Evolutionary conservation across 1,284 basidiomycete species (phyloP).

Genomic region (Rhodotorula sp.): DNA sequence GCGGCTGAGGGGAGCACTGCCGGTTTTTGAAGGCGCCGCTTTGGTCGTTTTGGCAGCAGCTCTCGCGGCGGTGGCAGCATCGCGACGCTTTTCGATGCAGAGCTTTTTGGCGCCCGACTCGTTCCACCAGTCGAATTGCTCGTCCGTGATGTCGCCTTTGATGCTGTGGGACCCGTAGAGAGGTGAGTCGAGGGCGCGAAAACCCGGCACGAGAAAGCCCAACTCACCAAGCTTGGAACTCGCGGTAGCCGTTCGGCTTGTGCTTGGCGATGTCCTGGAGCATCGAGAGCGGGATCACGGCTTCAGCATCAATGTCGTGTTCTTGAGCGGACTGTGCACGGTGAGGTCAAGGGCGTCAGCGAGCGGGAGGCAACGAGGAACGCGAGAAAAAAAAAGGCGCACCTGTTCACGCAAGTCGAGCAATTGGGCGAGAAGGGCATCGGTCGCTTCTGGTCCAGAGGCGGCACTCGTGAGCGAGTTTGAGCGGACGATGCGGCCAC

Average conservation of each 20-base stretch:
- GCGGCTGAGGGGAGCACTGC: too few relatives aligned
- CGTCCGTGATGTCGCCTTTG: constrained; percentile 8
- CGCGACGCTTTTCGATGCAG: constrained; percentile 10
- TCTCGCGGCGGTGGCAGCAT: neutral
- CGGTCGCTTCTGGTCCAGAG: neutral
- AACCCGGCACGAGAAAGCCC: neutral
- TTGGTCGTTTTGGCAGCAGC: neutral
- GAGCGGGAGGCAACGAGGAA: too few relatives aligned
- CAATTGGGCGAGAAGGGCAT: constrained; percentile 9
- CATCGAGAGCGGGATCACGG: constrained; percentile 19
- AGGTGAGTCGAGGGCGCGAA: neutral
- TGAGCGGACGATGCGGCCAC: constrained; percentile 11
- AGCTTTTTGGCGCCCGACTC: constrained; percentile 11
- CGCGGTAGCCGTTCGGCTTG: constrained; percentile 12
- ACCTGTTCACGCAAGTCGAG: constrained; percentile 20
- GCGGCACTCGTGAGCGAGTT: neutral
- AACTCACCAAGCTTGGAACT: constrained; percentile 18
- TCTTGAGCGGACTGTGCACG: constrained; percentile 2
- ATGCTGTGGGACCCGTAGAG: constrained; percentile 1
- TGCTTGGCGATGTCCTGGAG: constrained; percentile 23
- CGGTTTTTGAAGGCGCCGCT: too few relatives aligned
- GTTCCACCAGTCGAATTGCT: constrained; percentile 19
- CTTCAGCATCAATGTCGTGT: constrained; percentile 12
- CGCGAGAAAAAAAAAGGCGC: fast-evolving
- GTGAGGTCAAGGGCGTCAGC: neutral